Evolutionary conservation across 257 asterid species (phyloP).

Genomic region (Lycium ferocissimum): DNA sequence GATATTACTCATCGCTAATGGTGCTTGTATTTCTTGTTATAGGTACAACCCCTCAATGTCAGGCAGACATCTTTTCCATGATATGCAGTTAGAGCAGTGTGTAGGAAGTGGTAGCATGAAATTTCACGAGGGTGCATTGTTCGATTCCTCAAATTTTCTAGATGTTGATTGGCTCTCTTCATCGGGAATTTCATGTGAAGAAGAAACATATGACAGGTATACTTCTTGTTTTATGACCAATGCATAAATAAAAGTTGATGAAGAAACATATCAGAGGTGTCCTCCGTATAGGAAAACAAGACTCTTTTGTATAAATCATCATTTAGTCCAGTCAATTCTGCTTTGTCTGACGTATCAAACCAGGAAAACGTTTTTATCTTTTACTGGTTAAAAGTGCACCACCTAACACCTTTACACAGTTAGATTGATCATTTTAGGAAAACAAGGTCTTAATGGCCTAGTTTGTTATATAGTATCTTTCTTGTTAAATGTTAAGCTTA

Average conservation of each 20-base stretch:
- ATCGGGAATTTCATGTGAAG: conserved; percentile 86
- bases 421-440: background rate
- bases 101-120: conserved; percentile 42
- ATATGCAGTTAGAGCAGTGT: conserved; percentile 49
- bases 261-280: background rate
- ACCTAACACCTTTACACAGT: background rate
- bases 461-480: background rate
- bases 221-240: background rate
- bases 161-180: conserved; percentile 85
- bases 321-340: background rate
- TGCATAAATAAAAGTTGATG: background rate
- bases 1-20: background rate
- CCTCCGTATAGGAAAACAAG: background rate
- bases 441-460: background rate
- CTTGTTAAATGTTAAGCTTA: conserved; percentile 23
- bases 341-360: background rate
- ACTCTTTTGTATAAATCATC: background rate
- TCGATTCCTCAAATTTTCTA: conserved; percentile 77
- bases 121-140: conserved; percentile 30
- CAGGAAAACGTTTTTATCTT: background rate
- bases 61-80: conserved; percentile 56
- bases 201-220: conserved; percentile 79
- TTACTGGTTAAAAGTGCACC: background rate
- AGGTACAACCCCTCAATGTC: conserved; percentile 76
- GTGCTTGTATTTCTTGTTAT: conserved; percentile 7